Conservation (phyloP, 805 yeast genomes). For the Wickerhamomyces pijperi region DNA sequence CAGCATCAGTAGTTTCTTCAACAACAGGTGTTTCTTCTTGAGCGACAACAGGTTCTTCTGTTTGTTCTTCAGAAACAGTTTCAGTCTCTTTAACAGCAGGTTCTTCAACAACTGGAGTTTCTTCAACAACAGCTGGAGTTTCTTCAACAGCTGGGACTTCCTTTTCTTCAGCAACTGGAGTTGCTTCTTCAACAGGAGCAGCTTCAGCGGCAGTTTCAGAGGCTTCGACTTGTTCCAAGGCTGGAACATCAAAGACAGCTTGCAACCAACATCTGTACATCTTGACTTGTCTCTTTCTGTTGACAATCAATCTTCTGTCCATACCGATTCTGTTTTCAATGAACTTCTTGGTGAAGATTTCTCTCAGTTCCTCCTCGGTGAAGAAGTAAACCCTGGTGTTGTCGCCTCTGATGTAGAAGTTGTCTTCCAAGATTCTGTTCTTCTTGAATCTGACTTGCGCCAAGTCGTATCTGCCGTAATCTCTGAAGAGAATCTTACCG, state of each 20-base stretch:
- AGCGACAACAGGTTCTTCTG: neutral
- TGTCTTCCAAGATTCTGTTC: conserved; percentile 76
- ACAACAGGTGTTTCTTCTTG: neutral
- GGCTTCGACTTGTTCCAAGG: neutral
- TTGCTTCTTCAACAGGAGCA: neutral
- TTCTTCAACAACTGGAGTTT: neutral
- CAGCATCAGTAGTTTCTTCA: neutral
- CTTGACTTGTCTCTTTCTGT: conserved; percentile 82
- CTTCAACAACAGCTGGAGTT: neutral
- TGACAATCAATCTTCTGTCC: conserved; percentile 83
- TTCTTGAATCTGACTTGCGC: conserved; percentile 92
- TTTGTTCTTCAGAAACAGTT: too few relatives aligned
- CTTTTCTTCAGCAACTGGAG: neutral
- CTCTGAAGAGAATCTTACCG: conserved; percentile 80
- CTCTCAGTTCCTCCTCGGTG: conserved; percentile 81
- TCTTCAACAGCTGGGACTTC: neutral
- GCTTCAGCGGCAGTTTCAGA: neutral
- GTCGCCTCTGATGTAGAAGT: conserved; percentile 93
- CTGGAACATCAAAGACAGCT: conserved; percentile 59
- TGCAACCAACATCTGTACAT: conserved; percentile 98
- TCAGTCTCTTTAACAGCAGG: neutral
- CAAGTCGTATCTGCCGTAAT: conserved; percentile 90
- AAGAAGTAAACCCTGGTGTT: conserved; percentile 97
- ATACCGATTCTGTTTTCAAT: conserved; percentile 71
- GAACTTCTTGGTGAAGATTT: conserved; percentile 58